phyloP scores from a whole-genome alignment of 2,329 filamentous ascomycete genomes.

The Geoglossum cookeanum region DNA sequence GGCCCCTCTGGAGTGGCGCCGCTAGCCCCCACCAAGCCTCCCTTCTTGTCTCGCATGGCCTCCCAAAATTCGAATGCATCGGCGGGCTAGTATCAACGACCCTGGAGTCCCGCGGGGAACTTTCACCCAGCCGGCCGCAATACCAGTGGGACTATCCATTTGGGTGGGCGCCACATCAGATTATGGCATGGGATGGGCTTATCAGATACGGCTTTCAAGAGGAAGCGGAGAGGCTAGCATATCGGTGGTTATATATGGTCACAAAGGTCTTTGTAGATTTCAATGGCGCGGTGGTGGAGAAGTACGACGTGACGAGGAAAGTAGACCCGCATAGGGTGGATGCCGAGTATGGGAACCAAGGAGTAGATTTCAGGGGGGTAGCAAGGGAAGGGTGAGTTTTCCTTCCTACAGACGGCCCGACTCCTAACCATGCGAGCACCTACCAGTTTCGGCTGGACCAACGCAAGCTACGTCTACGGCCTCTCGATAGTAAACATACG shows the following conservation, averaged over 20 bases:
- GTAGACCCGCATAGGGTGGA: conserved; percentile 86
- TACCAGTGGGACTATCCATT: conserved; percentile 98
- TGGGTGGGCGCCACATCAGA: conserved; percentile 97
- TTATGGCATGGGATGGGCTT: conserved; percentile 88
- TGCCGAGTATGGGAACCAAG: conserved; percentile 96
- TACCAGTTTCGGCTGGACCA: conserved; percentile 88
- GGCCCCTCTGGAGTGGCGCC: conserved; percentile 91
- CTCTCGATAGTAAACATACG: conserved; percentile 75
- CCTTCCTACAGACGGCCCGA: neutral
- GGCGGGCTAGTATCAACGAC: conserved; percentile 83
- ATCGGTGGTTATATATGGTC: conserved; percentile 97
- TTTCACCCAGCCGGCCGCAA: conserved; percentile 71
- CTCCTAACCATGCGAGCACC: neutral
- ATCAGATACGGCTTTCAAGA: conserved; percentile 81
- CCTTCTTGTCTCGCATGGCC: conserved; percentile 56
- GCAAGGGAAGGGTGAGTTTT: conserved; percentile 76
- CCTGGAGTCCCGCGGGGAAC: conserved; percentile 62
- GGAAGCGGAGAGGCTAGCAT: conserved; percentile 74
- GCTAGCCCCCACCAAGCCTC: conserved; percentile 74
- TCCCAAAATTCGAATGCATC: conserved; percentile 74
- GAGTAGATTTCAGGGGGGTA: conserved; percentile 84
- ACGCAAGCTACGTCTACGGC: conserved; percentile 91
- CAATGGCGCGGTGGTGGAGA: conserved; percentile 95
- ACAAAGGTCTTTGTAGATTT: conserved; percentile 97
- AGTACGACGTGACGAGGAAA: conserved; percentile 87